phyloP scores from a whole-genome alignment of 2,329 filamentous ascomycete species.

The Leptographium galeiforme region DNA sequence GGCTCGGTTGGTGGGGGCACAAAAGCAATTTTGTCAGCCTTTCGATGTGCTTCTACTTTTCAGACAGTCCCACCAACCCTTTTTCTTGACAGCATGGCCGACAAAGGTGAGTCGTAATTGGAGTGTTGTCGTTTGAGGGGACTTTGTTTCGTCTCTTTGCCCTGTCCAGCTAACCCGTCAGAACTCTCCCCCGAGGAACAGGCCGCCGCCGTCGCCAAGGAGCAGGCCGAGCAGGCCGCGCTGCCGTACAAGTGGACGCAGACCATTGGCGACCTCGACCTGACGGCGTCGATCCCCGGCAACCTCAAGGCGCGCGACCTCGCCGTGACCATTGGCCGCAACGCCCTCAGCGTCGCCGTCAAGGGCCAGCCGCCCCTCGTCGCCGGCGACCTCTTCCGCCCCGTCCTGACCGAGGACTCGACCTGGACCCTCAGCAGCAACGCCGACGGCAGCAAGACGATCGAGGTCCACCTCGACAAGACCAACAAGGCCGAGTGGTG shows the following conservation, averaged over 20 bases:
- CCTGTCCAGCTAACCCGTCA: conserved; percentile 11
- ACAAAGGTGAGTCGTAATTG: neutral
- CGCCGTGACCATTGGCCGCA: conserved; percentile 69
- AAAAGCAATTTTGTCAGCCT: neutral
- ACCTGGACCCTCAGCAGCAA: conserved; percentile 67
- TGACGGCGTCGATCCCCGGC: conserved; percentile 63
- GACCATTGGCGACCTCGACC: conserved; percentile 76
- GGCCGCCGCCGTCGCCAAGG: conserved; percentile 51
- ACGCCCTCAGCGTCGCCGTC: conserved; percentile 62
- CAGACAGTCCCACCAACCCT: neutral
- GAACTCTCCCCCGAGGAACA: conserved; percentile 43
- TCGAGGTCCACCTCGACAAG: conserved; percentile 16
- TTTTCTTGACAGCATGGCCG: neutral
- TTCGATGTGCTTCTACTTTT: neutral
- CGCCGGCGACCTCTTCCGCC: conserved; percentile 72
- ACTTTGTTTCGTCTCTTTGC: neutral
- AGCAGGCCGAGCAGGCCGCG: conserved; percentile 74
- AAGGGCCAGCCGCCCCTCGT: conserved; percentile 83
- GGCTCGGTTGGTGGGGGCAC: neutral
- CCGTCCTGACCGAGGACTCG: conserved; percentile 71
- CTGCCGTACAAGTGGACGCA: conserved; percentile 98
- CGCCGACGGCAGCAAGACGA: conserved; percentile 12
- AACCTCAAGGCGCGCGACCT: conserved; percentile 79
- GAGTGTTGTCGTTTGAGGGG: too few relatives aligned
- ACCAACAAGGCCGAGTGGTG: conserved; percentile 97